Conservation (phyloP, 2,329 filamentous ascomycete species). For the Leptographium wingfieldii region DNA sequence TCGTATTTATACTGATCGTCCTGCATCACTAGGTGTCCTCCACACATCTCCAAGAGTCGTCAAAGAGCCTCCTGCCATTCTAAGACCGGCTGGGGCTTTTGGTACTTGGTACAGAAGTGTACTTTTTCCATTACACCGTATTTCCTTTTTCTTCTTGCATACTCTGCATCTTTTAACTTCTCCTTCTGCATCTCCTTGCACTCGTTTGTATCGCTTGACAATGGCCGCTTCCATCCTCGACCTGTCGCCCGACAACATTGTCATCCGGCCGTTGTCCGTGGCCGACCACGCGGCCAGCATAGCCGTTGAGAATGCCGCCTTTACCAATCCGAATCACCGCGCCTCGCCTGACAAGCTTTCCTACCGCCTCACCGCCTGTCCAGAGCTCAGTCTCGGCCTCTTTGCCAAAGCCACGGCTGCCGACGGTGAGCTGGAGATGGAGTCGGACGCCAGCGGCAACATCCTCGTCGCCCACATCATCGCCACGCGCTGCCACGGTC, state of each 20-base stretch:
- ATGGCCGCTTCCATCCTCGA: slow-evolving; percentile 2
- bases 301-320: slow-evolving; percentile 42
- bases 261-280: slow-evolving; percentile 58
- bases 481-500: slow-evolving; percentile 54
- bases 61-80: not conserved
- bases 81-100: too few species aligned
- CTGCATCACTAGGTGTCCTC: not conserved
- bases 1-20: not conserved
- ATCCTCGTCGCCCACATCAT: slow-evolving; percentile 69
- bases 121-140: too few species aligned
- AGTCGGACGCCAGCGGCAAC: slow-evolving; percentile 39
- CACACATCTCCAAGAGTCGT: not conserved
- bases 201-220: not conserved
- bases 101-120: too few species aligned
- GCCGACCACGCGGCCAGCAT: slow-evolving; percentile 50
- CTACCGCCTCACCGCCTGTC: slow-evolving; percentile 63
- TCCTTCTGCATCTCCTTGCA: not conserved
- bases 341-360: slow-evolving; percentile 47
- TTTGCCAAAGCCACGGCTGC: slow-evolving; percentile 30
- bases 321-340: slow-evolving; percentile 34
- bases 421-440: slow-evolving; percentile 41
- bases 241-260: slow-evolving; percentile 17
- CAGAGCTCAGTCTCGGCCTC: slow-evolving; percentile 66
- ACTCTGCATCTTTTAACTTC: not conserved
- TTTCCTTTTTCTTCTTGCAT: not conserved